Conservation (phyloP, 768 basidiomycete genomes). For the Suillus paluster region DNA sequence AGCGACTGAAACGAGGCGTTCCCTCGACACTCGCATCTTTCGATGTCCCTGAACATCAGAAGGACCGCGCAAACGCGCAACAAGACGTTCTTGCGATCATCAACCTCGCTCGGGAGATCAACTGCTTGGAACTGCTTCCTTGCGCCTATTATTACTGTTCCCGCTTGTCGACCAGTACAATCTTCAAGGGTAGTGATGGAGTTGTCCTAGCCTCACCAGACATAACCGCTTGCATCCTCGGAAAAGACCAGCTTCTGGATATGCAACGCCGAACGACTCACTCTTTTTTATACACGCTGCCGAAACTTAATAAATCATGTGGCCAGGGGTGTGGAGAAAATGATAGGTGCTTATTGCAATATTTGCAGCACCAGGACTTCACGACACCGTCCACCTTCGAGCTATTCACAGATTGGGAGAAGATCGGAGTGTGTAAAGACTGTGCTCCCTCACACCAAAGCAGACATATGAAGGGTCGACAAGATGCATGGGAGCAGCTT, state of each 20-base stretch:
- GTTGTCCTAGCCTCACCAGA: neutral
- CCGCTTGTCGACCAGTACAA: neutral
- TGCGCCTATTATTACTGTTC: slow-evolving; percentile 10
- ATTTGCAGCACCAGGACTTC: neutral
- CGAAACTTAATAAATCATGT: neutral
- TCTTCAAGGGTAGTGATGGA: neutral
- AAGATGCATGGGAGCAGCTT: neutral
- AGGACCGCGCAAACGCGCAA: neutral
- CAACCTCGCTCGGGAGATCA: slow-evolving; percentile 9
- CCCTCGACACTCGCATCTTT: neutral
- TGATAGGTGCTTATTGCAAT: neutral
- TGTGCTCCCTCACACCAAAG: neutral
- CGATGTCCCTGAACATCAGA: neutral
- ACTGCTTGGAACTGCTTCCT: slow-evolving; percentile 5
- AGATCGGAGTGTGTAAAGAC: neutral
- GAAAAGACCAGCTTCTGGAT: neutral
- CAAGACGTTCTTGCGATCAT: slow-evolving; percentile 1
- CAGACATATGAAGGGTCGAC: neutral
- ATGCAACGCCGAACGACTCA: neutral
- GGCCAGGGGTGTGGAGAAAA: neutral
- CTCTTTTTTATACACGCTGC: neutral
- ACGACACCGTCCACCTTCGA: neutral
- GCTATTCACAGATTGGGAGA: too few relatives aligned
- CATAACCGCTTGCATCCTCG: neutral
- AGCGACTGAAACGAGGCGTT: neutral